Evolutionary conservation across 257 asterid genomes (phyloP).

Genomic region (Phtheirospermum japonicum): DNA sequence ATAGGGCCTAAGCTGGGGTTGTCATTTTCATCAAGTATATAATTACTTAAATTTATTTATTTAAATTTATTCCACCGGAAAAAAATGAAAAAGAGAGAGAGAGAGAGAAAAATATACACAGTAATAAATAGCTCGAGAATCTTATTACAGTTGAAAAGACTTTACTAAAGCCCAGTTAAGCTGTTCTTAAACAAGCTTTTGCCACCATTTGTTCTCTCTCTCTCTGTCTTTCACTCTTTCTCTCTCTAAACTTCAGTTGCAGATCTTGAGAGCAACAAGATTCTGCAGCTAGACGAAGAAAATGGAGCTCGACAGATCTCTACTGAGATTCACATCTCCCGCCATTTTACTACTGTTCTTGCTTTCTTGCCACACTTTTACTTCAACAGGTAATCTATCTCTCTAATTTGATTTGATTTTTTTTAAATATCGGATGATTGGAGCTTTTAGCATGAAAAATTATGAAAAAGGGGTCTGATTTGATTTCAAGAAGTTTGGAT

Average conservation of each 20-base stretch:
- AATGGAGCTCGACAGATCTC: conserved; percentile 47
- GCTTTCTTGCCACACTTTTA: conserved; percentile 52
- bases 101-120: not conserved
- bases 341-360: conserved; percentile 37
- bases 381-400: conserved; percentile 53
- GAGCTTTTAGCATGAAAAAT: conserved; percentile 2
- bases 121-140: too few species aligned
- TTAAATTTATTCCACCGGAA: too few species aligned
- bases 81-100: not conserved
- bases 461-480: conserved; percentile 13
- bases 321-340: conserved; percentile 32
- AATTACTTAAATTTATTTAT: not conserved
- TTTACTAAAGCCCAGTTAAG: conserved; percentile 26
- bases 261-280: conserved; percentile 45
- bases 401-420: not conserved
- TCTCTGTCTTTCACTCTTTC: not conserved
- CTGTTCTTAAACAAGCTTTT: conserved; percentile 25
- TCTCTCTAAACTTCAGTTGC: conserved; percentile 26
- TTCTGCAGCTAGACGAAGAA: conserved; percentile 13
- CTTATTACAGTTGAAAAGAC: conserved; percentile 19
- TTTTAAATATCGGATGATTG: too few species aligned
- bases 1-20: too few species aligned
- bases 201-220: conserved; percentile 24
- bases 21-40: too few species aligned
- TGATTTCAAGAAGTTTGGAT: conserved; percentile 19